Percentiles rank a stretch among this genome's conserved stretches.
phyloP scores from a whole-genome alignment of 257 asterid genomes.

The Solanum corneliomulleri region DNA sequence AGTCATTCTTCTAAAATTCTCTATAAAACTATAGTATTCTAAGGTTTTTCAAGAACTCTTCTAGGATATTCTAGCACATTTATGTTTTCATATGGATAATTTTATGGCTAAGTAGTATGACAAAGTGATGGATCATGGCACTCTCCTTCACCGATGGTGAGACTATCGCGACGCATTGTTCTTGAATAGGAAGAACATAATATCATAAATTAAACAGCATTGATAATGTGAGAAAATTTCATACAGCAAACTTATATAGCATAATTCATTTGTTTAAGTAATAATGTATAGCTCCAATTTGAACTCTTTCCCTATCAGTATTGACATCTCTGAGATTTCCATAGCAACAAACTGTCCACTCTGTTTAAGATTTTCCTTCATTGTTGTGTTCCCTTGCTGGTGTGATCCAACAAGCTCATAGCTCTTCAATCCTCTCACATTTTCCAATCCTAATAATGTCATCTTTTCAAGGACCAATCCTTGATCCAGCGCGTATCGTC shows the following conservation, averaged over 20 bases:
- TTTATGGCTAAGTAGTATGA: not conserved
- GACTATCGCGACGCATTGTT: rapidly evolving
- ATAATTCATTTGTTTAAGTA: not conserved
- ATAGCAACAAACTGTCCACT: constrained; percentile 1
- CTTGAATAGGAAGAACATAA: not conserved
- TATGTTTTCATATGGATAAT: not conserved
- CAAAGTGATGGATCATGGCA: not conserved
- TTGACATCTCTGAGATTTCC: constrained; percentile 16
- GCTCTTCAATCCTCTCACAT: not conserved
- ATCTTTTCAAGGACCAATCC: constrained; percentile 20
- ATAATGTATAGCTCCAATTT: constrained; percentile 7
- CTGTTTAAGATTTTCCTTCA: not conserved
- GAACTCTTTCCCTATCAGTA: constrained; percentile 22
- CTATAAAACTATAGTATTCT: too few relatives aligned
- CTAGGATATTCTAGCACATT: not conserved
- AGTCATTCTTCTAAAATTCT: too few relatives aligned
- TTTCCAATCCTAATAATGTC: constrained; percentile 22
- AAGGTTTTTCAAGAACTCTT: too few relatives aligned
- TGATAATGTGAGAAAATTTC: not conserved
- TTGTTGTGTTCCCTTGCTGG: not conserved
- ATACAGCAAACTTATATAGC: not conserved
- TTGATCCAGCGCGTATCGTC: constrained; percentile 16
- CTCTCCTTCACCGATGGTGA: not conserved
- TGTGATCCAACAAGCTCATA: constrained; percentile 6
- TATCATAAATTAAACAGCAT: not conserved